Percentiles rank a stretch among this genome's conserved stretches.
Evolutionary conservation across 2,329 filamentous ascomycete genomes (phyloP).

Genomic region (Fusarium buharicum): DNA sequence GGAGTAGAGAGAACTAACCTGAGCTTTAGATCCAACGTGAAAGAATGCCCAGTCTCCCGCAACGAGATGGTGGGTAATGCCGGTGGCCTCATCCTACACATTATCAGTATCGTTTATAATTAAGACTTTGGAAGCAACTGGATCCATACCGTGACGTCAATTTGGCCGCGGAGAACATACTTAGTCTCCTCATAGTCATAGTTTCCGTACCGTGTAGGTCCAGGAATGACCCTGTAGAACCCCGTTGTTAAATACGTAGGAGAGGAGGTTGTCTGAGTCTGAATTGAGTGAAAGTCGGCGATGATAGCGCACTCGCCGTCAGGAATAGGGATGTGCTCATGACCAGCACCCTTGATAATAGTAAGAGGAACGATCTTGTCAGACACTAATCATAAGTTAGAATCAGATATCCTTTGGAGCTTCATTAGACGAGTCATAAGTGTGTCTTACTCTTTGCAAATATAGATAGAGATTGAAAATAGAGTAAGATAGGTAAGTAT

Average conservation of each 20-base stretch:
- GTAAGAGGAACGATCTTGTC: slow-evolving; percentile 35
- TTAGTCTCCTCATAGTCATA: slow-evolving; percentile 36
- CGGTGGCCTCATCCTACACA: slow-evolving; percentile 26
- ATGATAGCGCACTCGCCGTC: slow-evolving; percentile 27
- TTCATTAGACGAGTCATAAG: background rate
- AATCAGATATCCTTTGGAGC: background rate
- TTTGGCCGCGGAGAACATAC: slow-evolving; percentile 32
- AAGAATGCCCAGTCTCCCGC: slow-evolving; percentile 37
- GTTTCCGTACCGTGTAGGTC: slow-evolving; percentile 28
- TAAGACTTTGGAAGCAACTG: background rate
- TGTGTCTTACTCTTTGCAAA: background rate
- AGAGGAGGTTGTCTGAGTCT: slow-evolving; percentile 13
- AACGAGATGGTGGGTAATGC: slow-evolving; percentile 33
- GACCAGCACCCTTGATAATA: slow-evolving; percentile 34
- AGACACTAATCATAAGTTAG: slow-evolving; percentile 18
- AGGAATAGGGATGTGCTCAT: slow-evolving; percentile 29
- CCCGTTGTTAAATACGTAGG: slow-evolving; percentile 24
- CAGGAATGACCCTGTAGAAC: slow-evolving; percentile 31
- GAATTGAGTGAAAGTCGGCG: slow-evolving; percentile 29
- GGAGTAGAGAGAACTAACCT: background rate
- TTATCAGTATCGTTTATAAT: background rate
- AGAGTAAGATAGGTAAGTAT: background rate
- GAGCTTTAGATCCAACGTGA: slow-evolving; percentile 33
- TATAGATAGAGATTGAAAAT: background rate
- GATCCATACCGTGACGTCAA: slow-evolving; percentile 20